phyloP scores from a whole-genome alignment of 768 basidiomycete species.

The Auricularia cornea region DNA sequence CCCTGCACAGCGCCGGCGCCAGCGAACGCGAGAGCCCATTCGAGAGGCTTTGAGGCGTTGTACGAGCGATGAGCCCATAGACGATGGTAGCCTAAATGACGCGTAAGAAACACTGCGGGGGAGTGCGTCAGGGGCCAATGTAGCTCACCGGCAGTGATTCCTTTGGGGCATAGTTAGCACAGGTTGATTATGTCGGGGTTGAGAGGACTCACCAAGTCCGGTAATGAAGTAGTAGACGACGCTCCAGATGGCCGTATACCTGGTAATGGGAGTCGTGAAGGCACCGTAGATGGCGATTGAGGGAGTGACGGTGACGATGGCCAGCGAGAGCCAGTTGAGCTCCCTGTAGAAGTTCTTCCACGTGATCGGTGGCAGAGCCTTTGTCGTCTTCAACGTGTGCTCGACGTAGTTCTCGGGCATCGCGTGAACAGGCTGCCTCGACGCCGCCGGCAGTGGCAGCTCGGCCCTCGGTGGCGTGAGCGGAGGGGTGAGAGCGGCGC shows the following conservation, averaged over 20 bases:
- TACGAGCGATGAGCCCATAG: slow-evolving; percentile 96
- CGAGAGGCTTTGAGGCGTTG: slow-evolving; percentile 79
- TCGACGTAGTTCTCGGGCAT: slow-evolving; percentile 81
- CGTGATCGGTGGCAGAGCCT: slow-evolving; percentile 58
- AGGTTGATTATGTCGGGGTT: not conserved
- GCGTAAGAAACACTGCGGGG: not conserved
- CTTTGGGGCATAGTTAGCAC: not conserved
- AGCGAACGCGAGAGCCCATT: slow-evolving; percentile 74
- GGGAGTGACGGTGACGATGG: slow-evolving; percentile 68
- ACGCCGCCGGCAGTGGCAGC: not conserved
- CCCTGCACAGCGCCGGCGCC: slow-evolving; percentile 94
- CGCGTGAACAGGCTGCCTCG: not conserved
- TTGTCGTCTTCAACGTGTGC: slow-evolving; percentile 60
- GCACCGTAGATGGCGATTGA: slow-evolving; percentile 66
- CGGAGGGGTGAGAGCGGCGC: not conserved
- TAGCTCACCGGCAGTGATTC: slow-evolving; percentile 61
- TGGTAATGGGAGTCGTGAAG: slow-evolving; percentile 49
- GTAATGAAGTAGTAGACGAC: slow-evolving; percentile 69
- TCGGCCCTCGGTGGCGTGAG: not conserved
- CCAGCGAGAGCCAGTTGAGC: slow-evolving; percentile 69
- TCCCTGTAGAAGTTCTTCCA: slow-evolving; percentile 52
- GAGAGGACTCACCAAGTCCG: slow-evolving; percentile 57
- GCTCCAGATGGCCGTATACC: slow-evolving; percentile 66
- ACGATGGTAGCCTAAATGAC: slow-evolving; percentile 64
- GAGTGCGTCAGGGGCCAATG: not conserved